These are phyloP conservation scores for Penicillium concentricum DNA, from an alignment of 2,329 filamentous ascomycete species.

Conservation along the genomic window DNA sequence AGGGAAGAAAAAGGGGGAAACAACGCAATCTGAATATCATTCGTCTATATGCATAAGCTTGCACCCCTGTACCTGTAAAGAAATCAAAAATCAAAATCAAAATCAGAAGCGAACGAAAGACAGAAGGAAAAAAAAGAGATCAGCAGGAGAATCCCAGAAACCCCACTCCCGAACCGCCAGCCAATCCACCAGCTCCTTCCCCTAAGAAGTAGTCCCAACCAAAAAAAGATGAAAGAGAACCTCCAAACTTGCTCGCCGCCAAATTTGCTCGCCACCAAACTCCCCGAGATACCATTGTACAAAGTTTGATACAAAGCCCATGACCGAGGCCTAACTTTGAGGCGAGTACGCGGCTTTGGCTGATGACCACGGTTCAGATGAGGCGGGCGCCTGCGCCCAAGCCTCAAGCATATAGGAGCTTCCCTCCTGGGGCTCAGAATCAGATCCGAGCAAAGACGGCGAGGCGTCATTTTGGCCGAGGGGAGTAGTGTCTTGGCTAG, in stretches of 20 bases:
- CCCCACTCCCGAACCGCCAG: background rate
- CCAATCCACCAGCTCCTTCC: background rate
- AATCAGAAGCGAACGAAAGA: background rate
- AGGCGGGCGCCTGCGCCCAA: background rate
- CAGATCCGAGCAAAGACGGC: background rate
- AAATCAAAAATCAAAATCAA: background rate
- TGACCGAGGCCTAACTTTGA: background rate
- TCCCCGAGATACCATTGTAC: background rate
- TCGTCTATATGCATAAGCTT: background rate
- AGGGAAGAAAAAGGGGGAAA: background rate
- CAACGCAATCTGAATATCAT: background rate
- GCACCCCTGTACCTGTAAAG: background rate
- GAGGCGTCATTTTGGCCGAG: background rate
- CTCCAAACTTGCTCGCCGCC: background rate
- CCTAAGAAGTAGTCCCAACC: background rate
- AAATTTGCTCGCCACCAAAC: background rate
- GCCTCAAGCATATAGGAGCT: background rate
- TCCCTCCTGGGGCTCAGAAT: too few species aligned
- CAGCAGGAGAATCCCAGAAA: background rate
- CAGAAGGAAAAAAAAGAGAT: background rate
- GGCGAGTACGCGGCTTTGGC: background rate
- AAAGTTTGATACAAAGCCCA: background rate
- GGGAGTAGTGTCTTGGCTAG: background rate
- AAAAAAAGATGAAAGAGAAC: background rate
- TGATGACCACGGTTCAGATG: background rate